phyloP scores from a whole-genome alignment of 345 rosid species.

The Triadica sebifera region DNA sequence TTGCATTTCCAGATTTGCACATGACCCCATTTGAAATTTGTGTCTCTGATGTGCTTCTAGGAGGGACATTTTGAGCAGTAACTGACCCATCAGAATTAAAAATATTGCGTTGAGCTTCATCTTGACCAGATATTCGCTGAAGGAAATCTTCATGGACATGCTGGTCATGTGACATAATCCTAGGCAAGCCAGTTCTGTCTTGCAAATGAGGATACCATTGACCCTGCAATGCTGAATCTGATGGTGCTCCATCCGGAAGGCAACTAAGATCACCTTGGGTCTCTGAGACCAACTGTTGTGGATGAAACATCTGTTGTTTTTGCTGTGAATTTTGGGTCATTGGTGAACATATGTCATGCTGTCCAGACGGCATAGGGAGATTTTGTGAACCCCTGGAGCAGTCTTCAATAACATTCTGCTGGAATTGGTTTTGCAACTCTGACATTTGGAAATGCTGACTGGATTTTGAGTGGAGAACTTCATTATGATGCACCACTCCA shows the following conservation, averaged over 20 bases:
- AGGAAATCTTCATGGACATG: conserved; percentile 70
- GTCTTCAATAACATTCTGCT: conserved; percentile 57
- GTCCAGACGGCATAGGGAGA: conserved; percentile 40
- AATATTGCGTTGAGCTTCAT: conserved; percentile 76
- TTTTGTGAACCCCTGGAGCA: conserved; percentile 41
- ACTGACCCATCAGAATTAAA: conserved; percentile 56
- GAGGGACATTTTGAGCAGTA: conserved; percentile 42
- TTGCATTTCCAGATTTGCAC: conserved; percentile 51
- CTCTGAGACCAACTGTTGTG: conserved; percentile 50
- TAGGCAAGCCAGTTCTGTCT: conserved; percentile 45
- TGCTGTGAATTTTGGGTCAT: conserved; percentile 53
- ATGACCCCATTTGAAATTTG: conserved; percentile 41
- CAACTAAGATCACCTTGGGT: conserved; percentile 48
- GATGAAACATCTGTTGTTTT: conserved; percentile 56
- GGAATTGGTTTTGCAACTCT: conserved; percentile 66
- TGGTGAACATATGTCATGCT: conserved; percentile 43
- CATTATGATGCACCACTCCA: conserved; percentile 50
- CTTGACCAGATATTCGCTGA: conserved; percentile 66
- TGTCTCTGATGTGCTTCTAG: conserved; percentile 46
- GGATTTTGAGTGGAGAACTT: conserved; percentile 50
- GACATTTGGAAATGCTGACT: conserved; percentile 57
- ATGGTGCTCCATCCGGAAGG: conserved; percentile 44
- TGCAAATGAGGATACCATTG: conserved; percentile 64
- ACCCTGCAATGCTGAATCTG: conserved; percentile 53
- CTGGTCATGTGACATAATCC: conserved; percentile 57